Conservation (phyloP, 1,139 yeast species). For the Scheffersomyces illinoinensis region DNA sequence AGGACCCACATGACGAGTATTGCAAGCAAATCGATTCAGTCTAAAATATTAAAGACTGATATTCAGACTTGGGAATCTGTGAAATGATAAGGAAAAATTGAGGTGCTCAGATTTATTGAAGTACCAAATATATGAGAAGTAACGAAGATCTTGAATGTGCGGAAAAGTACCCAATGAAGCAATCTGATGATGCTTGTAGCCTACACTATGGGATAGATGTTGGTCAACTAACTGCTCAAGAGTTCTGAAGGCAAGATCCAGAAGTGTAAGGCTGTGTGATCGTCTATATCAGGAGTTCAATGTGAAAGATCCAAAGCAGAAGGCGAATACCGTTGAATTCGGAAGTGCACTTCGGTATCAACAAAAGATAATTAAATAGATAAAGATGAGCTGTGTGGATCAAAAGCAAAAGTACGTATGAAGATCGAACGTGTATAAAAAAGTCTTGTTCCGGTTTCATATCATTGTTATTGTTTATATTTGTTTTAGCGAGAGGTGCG, state of each 20-base stretch:
- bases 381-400: neutral
- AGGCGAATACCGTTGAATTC: neutral
- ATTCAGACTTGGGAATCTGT: neutral
- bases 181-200: neutral
- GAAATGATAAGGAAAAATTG: too few relatives aligned
- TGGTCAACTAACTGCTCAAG: too few relatives aligned
- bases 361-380: neutral
- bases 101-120: too few relatives aligned
- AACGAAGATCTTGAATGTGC: too few relatives aligned
- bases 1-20: conserved; percentile 29
- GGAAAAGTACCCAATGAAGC: neutral
- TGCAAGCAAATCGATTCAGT: neutral
- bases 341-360: neutral
- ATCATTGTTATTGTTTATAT: neutral
- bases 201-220: neutral
- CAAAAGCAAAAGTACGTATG: neutral
- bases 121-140: neutral
- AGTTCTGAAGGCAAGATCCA: neutral
- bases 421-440: neutral
- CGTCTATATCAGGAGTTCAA: neutral
- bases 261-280: neutral
- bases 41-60: neutral
- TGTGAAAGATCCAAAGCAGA: neutral
- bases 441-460: neutral
- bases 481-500: neutral